Base-by-base conservation (phyloP, 108 stramenopile genomes). In the Bacterosira constricta region DNA sequence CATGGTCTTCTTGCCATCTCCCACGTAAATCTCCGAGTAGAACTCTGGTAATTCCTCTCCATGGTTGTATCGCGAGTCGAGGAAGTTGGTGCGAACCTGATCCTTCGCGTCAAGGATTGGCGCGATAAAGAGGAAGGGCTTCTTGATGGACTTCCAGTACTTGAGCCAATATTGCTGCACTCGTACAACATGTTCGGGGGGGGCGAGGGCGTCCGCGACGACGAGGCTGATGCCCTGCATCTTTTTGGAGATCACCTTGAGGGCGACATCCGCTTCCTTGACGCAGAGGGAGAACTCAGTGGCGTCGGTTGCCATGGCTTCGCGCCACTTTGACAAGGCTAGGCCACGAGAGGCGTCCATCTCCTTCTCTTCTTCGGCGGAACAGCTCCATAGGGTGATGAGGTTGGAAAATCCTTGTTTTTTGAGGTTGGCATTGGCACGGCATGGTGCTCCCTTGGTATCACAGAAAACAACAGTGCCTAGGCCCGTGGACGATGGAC, bases 1-100 rank as follows among this genome's bases (percentile, higher is more conserved):
- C 77, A 77, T 77, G 56, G 77, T 77, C 57, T 70, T 77, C 41
- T 64, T 45, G 5, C 77, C 77, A 59, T 77, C 55, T 31, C 77
- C 77, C 17, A 69, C 56, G 47, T 69, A 77, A 18, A 77, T 77
- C 47, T 77, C 63, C 15, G 77, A 77, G 55, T 77, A 77, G 34
- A 36, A 77, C 38, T 77, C 77, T 31, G 77, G 77, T 15, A 59
- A 63, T 17, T 69, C 63, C 12, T 77, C 77, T 6, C 30, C 63
- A 50, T 69, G 68, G 41, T 77, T 77, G 62, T 63, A 70, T 25
- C 77, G 68, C n/a, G 77, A 69, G 45, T 70, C 70, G 63, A 77
- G 69, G 57, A 77, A 66, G 55, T 59, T 70, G 34, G 38, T 62
- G 2, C 77, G 62, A 6, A 64, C 34, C 46, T 69, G 15, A 34